A percentile compares a stretch with the other conserved stretches of the same genome.
Conservation (phyloP, 2,329 filamentous ascomycete species). For the Clarireedia sp. region DNA sequence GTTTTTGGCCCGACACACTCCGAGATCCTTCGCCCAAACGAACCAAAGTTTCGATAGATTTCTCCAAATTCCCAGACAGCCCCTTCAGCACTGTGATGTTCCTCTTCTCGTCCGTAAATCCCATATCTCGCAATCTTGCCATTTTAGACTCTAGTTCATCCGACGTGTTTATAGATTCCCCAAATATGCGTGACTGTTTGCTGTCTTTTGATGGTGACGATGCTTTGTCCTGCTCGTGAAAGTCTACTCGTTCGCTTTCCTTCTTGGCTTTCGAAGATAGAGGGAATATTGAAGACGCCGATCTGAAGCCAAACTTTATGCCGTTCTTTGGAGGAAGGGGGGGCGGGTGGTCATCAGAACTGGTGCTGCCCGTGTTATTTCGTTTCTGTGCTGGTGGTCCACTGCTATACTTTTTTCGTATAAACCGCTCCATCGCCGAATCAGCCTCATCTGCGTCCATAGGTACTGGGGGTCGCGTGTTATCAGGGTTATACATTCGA, state of each 20-base stretch:
- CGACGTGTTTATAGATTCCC: slow-evolving; percentile 50
- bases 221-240: slow-evolving; percentile 13
- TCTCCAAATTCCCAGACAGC: slow-evolving; percentile 76
- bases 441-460: slow-evolving; percentile 90
- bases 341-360: slow-evolving; percentile 45
- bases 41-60: slow-evolving; percentile 75
- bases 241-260: slow-evolving; percentile 18
- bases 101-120: slow-evolving; percentile 74
- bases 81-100: slow-evolving; percentile 77
- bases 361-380: slow-evolving; percentile 36
- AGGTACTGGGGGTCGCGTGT: slow-evolving; percentile 74
- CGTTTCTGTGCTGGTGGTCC: slow-evolving; percentile 40
- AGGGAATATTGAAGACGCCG: slow-evolving; percentile 46
- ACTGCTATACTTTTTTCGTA: slow-evolving; percentile 83
- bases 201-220: slow-evolving; percentile 23
- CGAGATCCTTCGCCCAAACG: slow-evolving; percentile 67
- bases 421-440: slow-evolving; percentile 89
- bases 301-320: slow-evolving; percentile 53
- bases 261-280: slow-evolving; percentile 42
- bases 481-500: slow-evolving; percentile 79
- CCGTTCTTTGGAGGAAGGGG: slow-evolving; percentile 56
- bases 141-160: slow-evolving; percentile 71
- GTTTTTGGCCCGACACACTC: slow-evolving; percentile 26
- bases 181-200: slow-evolving; percentile 63
- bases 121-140: slow-evolving; percentile 75